These are phyloP conservation scores for Stemphylium vesicarium DNA, from an alignment of 2,329 filamentous ascomycete genomes.

Conservation along the genomic window DNA sequence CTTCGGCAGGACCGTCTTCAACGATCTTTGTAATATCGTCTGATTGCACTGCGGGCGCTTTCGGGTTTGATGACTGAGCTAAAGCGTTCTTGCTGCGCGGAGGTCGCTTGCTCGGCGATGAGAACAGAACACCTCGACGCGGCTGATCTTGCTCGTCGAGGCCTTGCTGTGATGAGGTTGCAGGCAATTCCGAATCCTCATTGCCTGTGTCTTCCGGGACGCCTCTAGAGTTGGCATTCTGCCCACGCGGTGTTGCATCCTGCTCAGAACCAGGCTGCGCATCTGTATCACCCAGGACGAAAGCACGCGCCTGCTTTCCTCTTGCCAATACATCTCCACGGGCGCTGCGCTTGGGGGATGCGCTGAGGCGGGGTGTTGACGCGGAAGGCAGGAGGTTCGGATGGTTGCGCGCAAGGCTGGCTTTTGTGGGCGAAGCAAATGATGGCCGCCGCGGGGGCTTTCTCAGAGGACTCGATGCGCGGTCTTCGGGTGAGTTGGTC, in stretches of 20 bases:
- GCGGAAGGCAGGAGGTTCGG: conserved; percentile 36
- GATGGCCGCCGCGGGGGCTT: conserved; percentile 45
- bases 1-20: conserved; percentile 15
- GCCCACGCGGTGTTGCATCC: background rate
- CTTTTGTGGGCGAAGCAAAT: conserved; percentile 50
- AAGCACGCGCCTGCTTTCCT: conserved; percentile 31
- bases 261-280: conserved; percentile 1
- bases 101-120: conserved; percentile 42
- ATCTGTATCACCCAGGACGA: conserved; percentile 23
- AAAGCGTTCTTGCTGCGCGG: conserved; percentile 21
- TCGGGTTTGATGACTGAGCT: conserved; percentile 23
- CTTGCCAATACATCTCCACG: conserved; percentile 20
- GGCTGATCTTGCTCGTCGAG: conserved; percentile 27
- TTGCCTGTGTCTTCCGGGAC: background rate
- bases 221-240: background rate
- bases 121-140: conserved; percentile 34
- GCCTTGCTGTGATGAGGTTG: conserved; percentile 25
- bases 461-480: conserved; percentile 35
- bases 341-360: conserved; percentile 8
- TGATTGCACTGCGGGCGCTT: conserved; percentile 23
- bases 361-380: conserved; percentile 19
- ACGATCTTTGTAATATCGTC: conserved; percentile 13
- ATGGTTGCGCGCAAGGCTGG: conserved; percentile 49
- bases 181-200: conserved; percentile 28
- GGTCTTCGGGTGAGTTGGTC: conserved; percentile 37